These are phyloP conservation scores for Apiospora malaysiana DNA, from an alignment of 2,329 filamentous ascomycete species.

Conservation along the genomic window DNA sequence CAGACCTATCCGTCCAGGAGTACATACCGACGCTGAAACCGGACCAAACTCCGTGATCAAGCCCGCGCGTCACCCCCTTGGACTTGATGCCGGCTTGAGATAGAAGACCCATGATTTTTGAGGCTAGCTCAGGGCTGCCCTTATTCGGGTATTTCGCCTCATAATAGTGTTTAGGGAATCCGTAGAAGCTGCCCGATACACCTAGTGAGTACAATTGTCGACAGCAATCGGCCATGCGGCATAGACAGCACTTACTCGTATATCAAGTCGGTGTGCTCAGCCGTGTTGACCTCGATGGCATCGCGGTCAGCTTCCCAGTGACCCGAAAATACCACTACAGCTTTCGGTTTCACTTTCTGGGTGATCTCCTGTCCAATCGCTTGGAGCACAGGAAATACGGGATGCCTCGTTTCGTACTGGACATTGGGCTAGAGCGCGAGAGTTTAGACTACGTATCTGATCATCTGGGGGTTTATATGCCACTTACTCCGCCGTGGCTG, in stretches of 20 bases:
- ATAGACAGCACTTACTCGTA: constrained; percentile 51
- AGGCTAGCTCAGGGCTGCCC: constrained; percentile 60
- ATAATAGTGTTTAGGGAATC: constrained; percentile 66
- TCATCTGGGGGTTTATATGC: neutral
- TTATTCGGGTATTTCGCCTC: constrained; percentile 61
- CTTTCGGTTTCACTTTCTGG: constrained; percentile 63
- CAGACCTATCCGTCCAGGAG: neutral
- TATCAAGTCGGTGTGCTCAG: constrained; percentile 60
- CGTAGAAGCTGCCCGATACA: constrained; percentile 52
- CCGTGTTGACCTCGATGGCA: constrained; percentile 61
- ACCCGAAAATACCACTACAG: constrained; percentile 69
- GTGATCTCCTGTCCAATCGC: constrained; percentile 64
- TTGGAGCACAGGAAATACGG: constrained; percentile 69
- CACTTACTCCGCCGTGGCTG: constrained; percentile 55
- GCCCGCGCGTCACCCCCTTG: constrained; percentile 23
- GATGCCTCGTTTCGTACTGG: constrained; percentile 72
- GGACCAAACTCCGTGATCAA: constrained; percentile 27
- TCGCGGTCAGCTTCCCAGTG: constrained; percentile 64
- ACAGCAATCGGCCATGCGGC: too few relatives aligned
- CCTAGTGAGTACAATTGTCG: neutral
- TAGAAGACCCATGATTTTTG: constrained; percentile 46
- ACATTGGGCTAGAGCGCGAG: constrained; percentile 58
- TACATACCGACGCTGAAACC: constrained; percentile 26
- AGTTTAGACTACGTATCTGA: constrained; percentile 23
- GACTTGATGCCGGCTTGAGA: constrained; percentile 23